Conservation (phyloP, 495 filamentous ascomycete genomes). For the Penicillium longicatenatum region DNA sequence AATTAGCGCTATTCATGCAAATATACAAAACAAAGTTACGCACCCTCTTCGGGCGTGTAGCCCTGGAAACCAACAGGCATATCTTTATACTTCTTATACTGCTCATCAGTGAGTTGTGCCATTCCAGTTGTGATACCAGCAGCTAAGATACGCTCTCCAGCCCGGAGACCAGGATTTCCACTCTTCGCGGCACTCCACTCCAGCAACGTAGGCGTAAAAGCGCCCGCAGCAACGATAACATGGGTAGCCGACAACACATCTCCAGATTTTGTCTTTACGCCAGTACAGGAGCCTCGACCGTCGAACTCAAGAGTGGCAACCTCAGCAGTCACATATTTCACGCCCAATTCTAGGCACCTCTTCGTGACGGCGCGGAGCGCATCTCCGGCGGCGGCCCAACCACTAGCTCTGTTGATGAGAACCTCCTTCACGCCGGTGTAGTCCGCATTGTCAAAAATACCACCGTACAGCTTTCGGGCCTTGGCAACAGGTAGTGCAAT, state of each 20-base stretch:
- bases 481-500: slow-evolving; percentile 44
- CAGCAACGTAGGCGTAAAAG: slow-evolving; percentile 61
- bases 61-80: slow-evolving; percentile 43
- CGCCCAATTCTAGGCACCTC: slow-evolving; percentile 50
- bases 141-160: slow-evolving; percentile 54
- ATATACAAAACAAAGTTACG: slow-evolving; percentile 3
- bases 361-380: slow-evolving; percentile 49
- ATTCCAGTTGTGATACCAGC: slow-evolving; percentile 57
- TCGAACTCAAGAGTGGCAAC: slow-evolving; percentile 47
- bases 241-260: slow-evolving; percentile 42
- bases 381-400: slow-evolving; percentile 63
- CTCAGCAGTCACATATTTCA: slow-evolving; percentile 52
- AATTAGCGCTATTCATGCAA: slow-evolving; percentile 12
- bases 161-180: slow-evolving; percentile 45
- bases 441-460: slow-evolving; percentile 55
- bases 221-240: slow-evolving; percentile 58
- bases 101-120: slow-evolving; percentile 32
- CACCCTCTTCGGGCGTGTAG: slow-evolving; percentile 36
- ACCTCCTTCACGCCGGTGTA: slow-evolving; percentile 53
- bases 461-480: slow-evolving; percentile 44
- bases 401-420: slow-evolving; percentile 54
- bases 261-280: slow-evolving; percentile 48
- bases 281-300: slow-evolving; percentile 43
- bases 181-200: slow-evolving; percentile 51
- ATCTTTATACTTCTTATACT: slow-evolving; percentile 32